These are phyloP conservation scores for Cryptococcus deneoformans DNA, from an alignment of 1,284 basidiomycete species.

Conservation along the genomic window DNA sequence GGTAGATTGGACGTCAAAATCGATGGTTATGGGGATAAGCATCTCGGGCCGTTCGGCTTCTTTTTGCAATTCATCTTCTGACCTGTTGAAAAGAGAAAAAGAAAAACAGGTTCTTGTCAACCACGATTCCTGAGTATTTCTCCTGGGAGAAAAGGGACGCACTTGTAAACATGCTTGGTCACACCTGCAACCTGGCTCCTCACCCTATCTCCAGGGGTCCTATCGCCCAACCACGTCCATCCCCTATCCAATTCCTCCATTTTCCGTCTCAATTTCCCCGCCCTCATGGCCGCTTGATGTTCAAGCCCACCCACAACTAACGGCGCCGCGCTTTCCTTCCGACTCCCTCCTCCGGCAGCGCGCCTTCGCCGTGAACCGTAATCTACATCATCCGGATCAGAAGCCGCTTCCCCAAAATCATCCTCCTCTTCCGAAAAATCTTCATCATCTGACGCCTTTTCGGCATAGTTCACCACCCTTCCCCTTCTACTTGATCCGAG, in stretches of 20 bases:
- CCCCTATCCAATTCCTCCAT: slow-evolving; percentile 52
- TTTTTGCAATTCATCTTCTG: slow-evolving; percentile 62
- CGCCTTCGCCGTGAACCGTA: slow-evolving; percentile 23
- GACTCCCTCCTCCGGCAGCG: slow-evolving; percentile 29
- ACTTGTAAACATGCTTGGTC: slow-evolving; percentile 69
- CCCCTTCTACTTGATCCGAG: slow-evolving; percentile 51
- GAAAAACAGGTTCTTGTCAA: not conserved
- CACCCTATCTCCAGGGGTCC: slow-evolving; percentile 78
- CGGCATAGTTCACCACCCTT: slow-evolving; percentile 79
- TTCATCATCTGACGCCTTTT: slow-evolving; percentile 76
- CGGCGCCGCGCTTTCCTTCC: slow-evolving; percentile 8
- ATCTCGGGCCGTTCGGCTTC: slow-evolving; percentile 65
- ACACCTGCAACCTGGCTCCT: slow-evolving; percentile 58
- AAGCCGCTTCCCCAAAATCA: slow-evolving; percentile 54
- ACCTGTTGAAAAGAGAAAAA: slow-evolving; percentile 48
- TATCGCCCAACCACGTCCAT: slow-evolving; percentile 82
- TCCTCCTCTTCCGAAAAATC: slow-evolving; percentile 63
- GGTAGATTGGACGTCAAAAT: slow-evolving; percentile 75
- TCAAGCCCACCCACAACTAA: slow-evolving; percentile 13
- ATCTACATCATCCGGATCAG: slow-evolving; percentile 47
- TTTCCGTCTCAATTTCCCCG: slow-evolving; percentile 51
- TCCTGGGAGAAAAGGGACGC: slow-evolving; percentile 39
- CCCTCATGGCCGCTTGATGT: slow-evolving; percentile 21
- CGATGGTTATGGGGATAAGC: slow-evolving; percentile 88
- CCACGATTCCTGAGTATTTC: not conserved